Conservation (phyloP, 805 yeast genomes). For the Sugiyamaella chiloensis region DNA sequence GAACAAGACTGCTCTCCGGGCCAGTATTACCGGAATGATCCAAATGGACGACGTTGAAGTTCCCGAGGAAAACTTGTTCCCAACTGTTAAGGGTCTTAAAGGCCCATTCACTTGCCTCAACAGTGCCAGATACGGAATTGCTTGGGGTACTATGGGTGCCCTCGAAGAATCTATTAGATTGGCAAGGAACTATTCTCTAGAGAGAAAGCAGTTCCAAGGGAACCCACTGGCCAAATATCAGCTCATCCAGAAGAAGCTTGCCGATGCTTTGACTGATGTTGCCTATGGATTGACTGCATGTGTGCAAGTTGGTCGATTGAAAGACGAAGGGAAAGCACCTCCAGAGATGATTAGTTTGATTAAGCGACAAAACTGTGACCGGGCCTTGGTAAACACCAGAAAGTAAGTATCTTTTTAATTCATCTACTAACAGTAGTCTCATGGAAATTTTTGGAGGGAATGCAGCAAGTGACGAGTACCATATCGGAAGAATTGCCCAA, state of each 20-base stretch:
- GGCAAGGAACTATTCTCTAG: conserved; percentile 39
- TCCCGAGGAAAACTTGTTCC: conserved; percentile 41
- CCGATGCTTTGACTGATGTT: conserved; percentile 41
- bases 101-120: conserved; percentile 46
- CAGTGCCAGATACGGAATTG: conserved; percentile 42
- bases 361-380: conserved; percentile 43
- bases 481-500: conserved; percentile 41
- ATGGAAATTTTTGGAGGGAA: conserved; percentile 48
- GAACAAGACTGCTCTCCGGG: conserved; percentile 40
- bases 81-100: conserved; percentile 38
- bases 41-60: conserved; percentile 44
- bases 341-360: conserved; percentile 46
- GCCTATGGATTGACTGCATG: conserved; percentile 39
- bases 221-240: conserved; percentile 41
- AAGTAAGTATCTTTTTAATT: neutral
- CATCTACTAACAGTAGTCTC: conserved; percentile 20
- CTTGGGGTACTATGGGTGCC: conserved; percentile 46
- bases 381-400: conserved; percentile 38
- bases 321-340: conserved; percentile 36
- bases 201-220: conserved; percentile 38
- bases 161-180: conserved; percentile 39
- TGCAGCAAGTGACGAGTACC: conserved; percentile 44
- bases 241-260: conserved; percentile 41
- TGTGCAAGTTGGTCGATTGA: conserved; percentile 41
- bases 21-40: conserved; percentile 44